phyloP scores from a whole-genome alignment of 108 stramenopile species.

The Conticribra weissflogii region DNA sequence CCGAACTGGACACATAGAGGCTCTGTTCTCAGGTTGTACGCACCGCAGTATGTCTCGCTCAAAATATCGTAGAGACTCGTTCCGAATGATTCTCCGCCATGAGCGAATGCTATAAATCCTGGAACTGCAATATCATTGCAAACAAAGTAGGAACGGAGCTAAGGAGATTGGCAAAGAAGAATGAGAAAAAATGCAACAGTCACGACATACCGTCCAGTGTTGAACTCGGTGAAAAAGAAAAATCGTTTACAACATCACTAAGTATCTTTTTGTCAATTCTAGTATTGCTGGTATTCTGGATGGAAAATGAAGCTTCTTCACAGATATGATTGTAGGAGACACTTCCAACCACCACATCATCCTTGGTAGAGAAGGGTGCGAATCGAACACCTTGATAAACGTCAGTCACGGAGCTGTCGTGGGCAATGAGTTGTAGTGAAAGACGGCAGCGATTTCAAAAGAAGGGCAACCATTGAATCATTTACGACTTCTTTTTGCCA shows the following conservation, averaged over 20 bases:
- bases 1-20: conserved; percentile 30
- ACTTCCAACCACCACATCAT: conserved; percentile 8
- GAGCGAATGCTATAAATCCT: conserved; percentile 31
- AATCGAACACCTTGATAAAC: conserved; percentile 30
- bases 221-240: conserved; percentile 20
- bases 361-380: not conserved
- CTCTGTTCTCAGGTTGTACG: conserved; percentile 11
- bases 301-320: conserved; percentile 11
- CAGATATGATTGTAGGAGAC: conserved; percentile 5
- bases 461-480: too few species aligned
- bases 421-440: not conserved
- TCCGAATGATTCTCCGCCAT: conserved; percentile 10
- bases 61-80: conserved; percentile 19
- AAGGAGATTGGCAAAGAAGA: too few species aligned
- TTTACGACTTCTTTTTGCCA: too few species aligned
- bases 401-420: not conserved
- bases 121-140: not conserved
- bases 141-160: too few species aligned
- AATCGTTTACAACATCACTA: conserved; percentile 22
- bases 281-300: conserved; percentile 2
- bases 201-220: conserved; percentile 3
- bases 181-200: too few species aligned
- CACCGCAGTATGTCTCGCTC: not conserved
- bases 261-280: not conserved
- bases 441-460: not conserved